These are phyloP conservation scores for Neonothopanus nambi DNA, from an alignment of 1,284 basidiomycete genomes.

Conservation along the genomic window DNA sequence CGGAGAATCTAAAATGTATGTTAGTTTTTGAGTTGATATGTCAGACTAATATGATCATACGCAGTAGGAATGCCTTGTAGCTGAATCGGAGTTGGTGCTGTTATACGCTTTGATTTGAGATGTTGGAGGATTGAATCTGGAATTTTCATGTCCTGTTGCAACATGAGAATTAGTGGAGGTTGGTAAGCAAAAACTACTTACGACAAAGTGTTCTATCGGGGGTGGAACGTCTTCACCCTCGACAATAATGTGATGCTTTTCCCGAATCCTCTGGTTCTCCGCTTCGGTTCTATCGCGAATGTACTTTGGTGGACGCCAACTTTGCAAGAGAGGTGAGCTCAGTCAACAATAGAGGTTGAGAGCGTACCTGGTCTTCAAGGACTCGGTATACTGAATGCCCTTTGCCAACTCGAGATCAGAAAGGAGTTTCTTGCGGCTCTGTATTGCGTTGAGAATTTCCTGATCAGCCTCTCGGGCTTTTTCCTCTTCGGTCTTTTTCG, in stretches of 20 bases:
- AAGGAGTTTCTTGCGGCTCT: slow-evolving; percentile 86
- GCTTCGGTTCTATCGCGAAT: slow-evolving; percentile 72
- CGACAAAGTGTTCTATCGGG: slow-evolving; percentile 88
- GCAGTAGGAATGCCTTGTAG: slow-evolving; percentile 96
- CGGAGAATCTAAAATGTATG: slow-evolving; percentile 65
- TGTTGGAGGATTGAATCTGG: slow-evolving; percentile 83
- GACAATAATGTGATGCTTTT: slow-evolving; percentile 90
- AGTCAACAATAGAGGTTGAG: neutral
- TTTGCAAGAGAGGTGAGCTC: slow-evolving; percentile 29
- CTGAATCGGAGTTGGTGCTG: slow-evolving; percentile 92
- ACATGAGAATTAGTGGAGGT: slow-evolving; percentile 18
- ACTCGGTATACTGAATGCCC: slow-evolving; percentile 89
- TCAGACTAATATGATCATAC: slow-evolving; percentile 43
- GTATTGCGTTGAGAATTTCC: slow-evolving; percentile 89
- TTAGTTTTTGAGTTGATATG: slow-evolving; percentile 7
- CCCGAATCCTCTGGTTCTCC: slow-evolving; percentile 76
- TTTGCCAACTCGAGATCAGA: slow-evolving; percentile 92
- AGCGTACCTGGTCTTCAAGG: slow-evolving; percentile 77
- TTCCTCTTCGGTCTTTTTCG: slow-evolving; percentile 82
- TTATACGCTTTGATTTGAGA: slow-evolving; percentile 84
- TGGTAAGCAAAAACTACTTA: slow-evolving; percentile 34
- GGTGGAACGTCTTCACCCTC: slow-evolving; percentile 94
- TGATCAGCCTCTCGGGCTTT: slow-evolving; percentile 88
- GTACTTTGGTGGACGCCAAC: slow-evolving; percentile 88
- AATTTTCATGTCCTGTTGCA: slow-evolving; percentile 91